These are phyloP conservation scores for Cryptococcus deneoformans DNA, from an alignment of 1,284 basidiomycete species.

Conservation along the genomic window DNA sequence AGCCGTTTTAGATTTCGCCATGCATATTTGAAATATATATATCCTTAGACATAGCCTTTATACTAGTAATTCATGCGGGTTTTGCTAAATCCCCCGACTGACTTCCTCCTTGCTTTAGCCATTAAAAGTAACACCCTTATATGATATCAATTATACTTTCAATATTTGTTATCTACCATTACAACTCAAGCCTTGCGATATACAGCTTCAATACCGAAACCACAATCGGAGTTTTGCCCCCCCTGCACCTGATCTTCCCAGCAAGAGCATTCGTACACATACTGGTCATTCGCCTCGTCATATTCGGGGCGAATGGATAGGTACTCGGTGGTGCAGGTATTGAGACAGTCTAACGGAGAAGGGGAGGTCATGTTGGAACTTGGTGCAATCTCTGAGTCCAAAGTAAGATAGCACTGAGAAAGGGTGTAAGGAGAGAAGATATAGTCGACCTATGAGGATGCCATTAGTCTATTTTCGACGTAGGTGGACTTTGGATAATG, in stretches of 20 bases:
- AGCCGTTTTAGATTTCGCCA: no score
- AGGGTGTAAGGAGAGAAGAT: constrained; percentile 7
- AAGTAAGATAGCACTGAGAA: constrained; percentile 1
- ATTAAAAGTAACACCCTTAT: not conserved
- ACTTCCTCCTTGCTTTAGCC: not conserved
- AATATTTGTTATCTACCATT: no score
- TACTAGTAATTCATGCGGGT: no score
- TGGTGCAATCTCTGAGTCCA: constrained; percentile 1
- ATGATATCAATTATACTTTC: not conserved
- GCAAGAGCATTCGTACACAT: constrained; percentile 11
- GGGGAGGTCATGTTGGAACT: constrained; percentile 1
- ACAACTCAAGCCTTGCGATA: constrained; percentile 3
- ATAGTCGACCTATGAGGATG: constrained; percentile 9
- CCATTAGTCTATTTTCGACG: not conserved
- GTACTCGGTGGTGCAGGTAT: not conserved
- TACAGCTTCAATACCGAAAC: constrained; percentile 10
- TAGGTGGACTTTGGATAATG: not conserved
- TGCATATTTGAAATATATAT: no score
- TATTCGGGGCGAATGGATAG: constrained; percentile 6
- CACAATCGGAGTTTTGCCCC: constrained; percentile 10
- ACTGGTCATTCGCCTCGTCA: not conserved
- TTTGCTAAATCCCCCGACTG: not conserved
- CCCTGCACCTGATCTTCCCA: constrained; percentile 3
- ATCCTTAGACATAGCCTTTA: no score
- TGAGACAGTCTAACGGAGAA: constrained; percentile 5